Base-by-base conservation (phyloP, 2,329 filamentous ascomycete genomes). In the Trichoderma oligosporum region DNA sequence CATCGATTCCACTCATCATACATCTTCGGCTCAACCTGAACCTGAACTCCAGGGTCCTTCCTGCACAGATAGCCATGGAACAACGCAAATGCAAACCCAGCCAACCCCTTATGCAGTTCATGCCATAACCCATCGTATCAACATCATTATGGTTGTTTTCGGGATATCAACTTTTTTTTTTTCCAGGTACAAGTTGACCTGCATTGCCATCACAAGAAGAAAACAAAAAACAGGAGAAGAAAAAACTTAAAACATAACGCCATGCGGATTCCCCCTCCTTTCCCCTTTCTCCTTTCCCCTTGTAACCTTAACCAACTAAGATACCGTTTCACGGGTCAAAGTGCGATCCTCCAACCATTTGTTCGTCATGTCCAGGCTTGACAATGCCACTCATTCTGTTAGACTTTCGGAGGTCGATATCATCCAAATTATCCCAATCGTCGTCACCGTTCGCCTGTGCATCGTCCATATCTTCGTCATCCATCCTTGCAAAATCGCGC, bases 301-400 rank as follows among this genome's bases (percentile, higher is more conserved):
- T 31, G 12, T 16, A 38, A 14, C 27, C 49, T 44, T 24, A 27
- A 18, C 29, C 42, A 44, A 42, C 20, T 33, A 27, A 22, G n/a
- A 31, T 27, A 41, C 25, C 18, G 31, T 12, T 79, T 76, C n/a
- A 86, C 71, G 83, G 78, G 68, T 88, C 83, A 71, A 88, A 87
- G 58, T 85, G 80, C 47, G 80, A 78, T 57, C 77, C 77, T 62
- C 79, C 82, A 65, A 88, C 82, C 76, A 85, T 83, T 61, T 83
- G 78, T 67, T 85, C 82, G 59, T 87, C 85, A 62, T 82, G 76
- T 57, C 75, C 76, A 53, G 75, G 75, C 67, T 78, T 81, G 49
- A 83, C 76, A 61, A 85, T 80, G 42, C 84, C 84, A 66, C 83
- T 86, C 83, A 86, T 86, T 51, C 82, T 77, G 65, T 84, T 84